phyloP scores from a whole-genome alignment of 441 rosid genomes.

The Syzygium syzygioides region DNA sequence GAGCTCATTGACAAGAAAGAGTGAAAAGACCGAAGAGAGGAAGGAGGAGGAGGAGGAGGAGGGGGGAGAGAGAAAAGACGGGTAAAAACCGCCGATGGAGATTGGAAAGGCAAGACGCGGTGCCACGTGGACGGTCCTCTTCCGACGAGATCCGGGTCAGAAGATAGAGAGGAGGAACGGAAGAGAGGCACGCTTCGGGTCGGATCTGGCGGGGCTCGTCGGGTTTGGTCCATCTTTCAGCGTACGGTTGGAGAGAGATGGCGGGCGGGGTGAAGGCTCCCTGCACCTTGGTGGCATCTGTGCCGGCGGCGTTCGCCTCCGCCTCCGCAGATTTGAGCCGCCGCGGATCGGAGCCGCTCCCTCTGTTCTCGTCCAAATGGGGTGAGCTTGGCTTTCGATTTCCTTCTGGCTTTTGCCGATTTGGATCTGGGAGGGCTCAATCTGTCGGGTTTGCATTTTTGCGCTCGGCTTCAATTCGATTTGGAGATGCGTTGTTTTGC shows the following conservation, averaged over 20 bases:
- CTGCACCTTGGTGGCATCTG: conserved; percentile 46
- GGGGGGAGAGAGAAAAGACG: no score
- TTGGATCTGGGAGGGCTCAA: neutral
- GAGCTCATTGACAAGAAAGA: no score
- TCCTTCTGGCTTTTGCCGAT: neutral
- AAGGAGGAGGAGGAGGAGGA: no score
- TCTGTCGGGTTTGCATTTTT: neutral
- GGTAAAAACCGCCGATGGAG: no score
- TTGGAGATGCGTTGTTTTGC: neutral
- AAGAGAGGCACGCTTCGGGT: neutral
- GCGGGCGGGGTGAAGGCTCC: conserved; percentile 33
- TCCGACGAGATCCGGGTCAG: neutral
- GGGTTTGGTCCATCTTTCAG: conserved; percentile 30
- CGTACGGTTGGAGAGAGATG: neutral
- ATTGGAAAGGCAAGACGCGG: no score
- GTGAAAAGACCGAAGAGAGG: no score
- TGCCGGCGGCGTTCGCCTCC: conserved; percentile 47
- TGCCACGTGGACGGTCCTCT: no score
- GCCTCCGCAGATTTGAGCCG: neutral
- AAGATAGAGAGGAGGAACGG: no score
- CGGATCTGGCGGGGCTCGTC: conserved; percentile 58
- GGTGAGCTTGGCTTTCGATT: neutral
- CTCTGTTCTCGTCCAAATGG: neutral
- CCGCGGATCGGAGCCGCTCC: conserved; percentile 3
- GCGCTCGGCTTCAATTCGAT: no score